A percentile compares a stretch with the other conserved stretches of the same genome.
phyloP scores from a whole-genome alignment of 2,329 filamentous ascomycete genomes.

The Aspergillus arachidicola region DNA sequence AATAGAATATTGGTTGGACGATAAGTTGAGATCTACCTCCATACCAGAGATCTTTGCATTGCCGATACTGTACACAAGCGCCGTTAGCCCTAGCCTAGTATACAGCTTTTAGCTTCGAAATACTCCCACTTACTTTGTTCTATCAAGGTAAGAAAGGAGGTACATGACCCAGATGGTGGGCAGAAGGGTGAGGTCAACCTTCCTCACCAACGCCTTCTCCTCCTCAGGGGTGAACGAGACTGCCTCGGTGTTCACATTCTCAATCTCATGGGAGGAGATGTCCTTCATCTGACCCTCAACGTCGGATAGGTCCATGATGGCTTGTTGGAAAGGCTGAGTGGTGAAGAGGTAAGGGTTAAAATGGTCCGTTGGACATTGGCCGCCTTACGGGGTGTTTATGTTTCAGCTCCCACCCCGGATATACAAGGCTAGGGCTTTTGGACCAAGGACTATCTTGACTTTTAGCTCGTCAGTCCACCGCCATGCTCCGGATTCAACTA shows the following conservation, averaged over 20 bases:
- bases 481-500: no score
- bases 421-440: no score
- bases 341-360: no score
- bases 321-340: no score
- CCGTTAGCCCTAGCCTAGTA: background rate
- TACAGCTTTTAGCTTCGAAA: no score
- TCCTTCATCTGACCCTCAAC: no score
- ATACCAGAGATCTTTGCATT: slow-evolving; percentile 31
- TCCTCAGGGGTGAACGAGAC: slow-evolving; percentile 29
- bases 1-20: slow-evolving; percentile 52
- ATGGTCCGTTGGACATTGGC: no score
- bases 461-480: no score
- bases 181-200: slow-evolving; percentile 48
- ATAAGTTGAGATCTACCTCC: slow-evolving; percentile 22
- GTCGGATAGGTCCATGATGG: no score
- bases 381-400: no score
- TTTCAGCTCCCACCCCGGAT: no score
- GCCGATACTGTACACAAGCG: slow-evolving; percentile 19
- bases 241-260: slow-evolving; percentile 15
- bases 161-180: slow-evolving; percentile 56
- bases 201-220: slow-evolving; percentile 49
- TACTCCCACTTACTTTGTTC: slow-evolving; percentile 21
- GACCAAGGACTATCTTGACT: no score
- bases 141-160: slow-evolving; percentile 49
- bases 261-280: slow-evolving; percentile 14